These are phyloP conservation scores for Kluyveromyces lactis DNA, from an alignment of 805 yeast species.

Conservation along the genomic window DNA sequence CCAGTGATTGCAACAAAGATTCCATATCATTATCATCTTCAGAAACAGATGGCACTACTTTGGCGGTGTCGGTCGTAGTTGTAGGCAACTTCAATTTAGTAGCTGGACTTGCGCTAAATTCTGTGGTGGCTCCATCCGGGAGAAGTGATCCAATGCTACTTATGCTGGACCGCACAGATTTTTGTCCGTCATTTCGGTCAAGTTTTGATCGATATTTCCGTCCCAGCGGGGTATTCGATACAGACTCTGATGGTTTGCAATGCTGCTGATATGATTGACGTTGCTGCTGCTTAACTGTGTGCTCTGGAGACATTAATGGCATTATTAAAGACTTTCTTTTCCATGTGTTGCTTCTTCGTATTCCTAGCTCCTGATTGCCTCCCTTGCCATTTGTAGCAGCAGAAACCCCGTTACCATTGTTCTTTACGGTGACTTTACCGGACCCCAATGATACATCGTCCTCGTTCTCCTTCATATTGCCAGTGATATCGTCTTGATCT, in stretches of 20 bases:
- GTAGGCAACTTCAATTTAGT: neutral
- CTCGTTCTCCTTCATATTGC: neutral
- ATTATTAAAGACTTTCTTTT: slow-evolving; percentile 8
- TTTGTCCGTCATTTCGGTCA: slow-evolving; percentile 8
- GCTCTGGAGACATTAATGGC: slow-evolving; percentile 7
- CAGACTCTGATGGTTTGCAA: neutral
- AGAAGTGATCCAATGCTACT: slow-evolving; percentile 10
- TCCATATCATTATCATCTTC: slow-evolving; percentile 33
- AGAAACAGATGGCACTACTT: neutral
- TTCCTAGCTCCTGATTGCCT: neutral
- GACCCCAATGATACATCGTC: neutral
- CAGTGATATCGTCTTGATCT: neutral
- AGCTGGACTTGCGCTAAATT: neutral
- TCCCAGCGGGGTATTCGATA: neutral
- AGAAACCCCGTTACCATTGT: no score
- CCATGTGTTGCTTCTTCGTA: slow-evolving; percentile 4
- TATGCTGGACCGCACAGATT: slow-evolving; percentile 14
- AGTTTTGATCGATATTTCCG: neutral
- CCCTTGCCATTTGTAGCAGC: neutral
- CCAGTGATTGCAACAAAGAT: slow-evolving; percentile 50
- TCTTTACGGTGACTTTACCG: no score
- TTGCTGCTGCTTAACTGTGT: neutral
- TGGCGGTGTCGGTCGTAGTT: no score
- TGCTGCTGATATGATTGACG: neutral
- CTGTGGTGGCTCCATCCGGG: slow-evolving; percentile 3